Evolutionary conservation across 192 early-diverging fungal species (phyloP).

Genomic region (Obelidium mucronatum): DNA sequence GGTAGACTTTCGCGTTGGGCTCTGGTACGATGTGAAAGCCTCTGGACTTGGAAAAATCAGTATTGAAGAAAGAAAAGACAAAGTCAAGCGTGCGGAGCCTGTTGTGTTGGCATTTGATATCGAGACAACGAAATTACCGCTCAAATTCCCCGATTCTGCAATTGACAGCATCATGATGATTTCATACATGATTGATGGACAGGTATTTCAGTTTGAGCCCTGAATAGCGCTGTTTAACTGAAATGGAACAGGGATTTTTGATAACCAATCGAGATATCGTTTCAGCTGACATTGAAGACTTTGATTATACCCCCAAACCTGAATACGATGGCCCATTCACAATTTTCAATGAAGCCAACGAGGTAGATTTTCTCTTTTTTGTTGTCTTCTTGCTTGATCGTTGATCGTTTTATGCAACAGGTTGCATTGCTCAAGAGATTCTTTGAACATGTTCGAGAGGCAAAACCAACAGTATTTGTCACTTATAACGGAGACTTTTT

Average conservation of each 20-base stretch:
- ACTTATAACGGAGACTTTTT: conserved; percentile 99
- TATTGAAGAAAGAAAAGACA: conserved; percentile 73
- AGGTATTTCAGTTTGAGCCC: conserved; percentile 57
- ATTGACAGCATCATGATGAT: conserved; percentile 99
- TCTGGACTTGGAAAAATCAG: conserved; percentile 61
- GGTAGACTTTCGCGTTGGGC: conserved; percentile 88
- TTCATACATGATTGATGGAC: conserved; percentile 99
- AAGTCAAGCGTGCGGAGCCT: conserved; percentile 93
- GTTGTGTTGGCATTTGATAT: conserved; percentile 97
- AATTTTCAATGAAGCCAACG: conserved; percentile 94
- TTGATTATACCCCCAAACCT: conserved; percentile 96
- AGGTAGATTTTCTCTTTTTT: conserved; percentile 61
- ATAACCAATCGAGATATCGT: conserved; percentile 98
- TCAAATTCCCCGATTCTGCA: conserved; percentile 94
- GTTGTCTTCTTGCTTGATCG: not conserved
- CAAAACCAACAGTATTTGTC: conserved; percentile 85
- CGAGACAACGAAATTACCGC: conserved; percentile 95
- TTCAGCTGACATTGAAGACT: conserved; percentile 93
- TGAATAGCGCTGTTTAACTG: not conserved
- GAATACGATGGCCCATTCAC: conserved; percentile 95
- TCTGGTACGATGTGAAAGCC: conserved; percentile 88
- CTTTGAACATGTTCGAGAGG: conserved; percentile 88
- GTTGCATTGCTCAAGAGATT: conserved; percentile 78
- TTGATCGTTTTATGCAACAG: conserved; percentile 38
- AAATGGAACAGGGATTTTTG: conserved; percentile 78